Base-by-base conservation (phyloP, 2,329 filamentous ascomycete species). In the Paracoccidioides lutzii region DNA sequence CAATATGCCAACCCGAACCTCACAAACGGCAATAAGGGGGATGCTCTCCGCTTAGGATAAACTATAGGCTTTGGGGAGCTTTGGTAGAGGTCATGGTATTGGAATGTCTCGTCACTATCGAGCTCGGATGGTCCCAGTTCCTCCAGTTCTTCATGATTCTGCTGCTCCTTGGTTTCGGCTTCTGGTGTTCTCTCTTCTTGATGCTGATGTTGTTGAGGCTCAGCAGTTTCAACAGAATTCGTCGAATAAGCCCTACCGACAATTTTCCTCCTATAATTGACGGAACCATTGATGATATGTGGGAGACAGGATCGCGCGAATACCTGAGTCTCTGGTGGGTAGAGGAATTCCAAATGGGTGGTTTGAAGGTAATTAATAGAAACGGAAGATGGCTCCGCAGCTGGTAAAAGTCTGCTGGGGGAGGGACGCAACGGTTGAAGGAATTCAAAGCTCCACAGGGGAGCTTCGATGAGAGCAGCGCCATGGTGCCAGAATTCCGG, bases 321-420 rank as follows among this genome's bases (percentile, higher is more conserved):
- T 7, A 57, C 40, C 22, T 58, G 65, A 5, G 66, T 63, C 43
- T 61, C 60, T 12, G 60, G 64, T n/a, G 71, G 71, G 44, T 72
- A 74, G 14, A 74, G 60, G 44, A 73, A 74, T 41, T 73, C 71
- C 51, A 73, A 66, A n/a, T 52, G 57, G 14, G 50, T 50, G 5
- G 43, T 12, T 9, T 35, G 50, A 22, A 52, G 45, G 38, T 38
- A 41, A 35, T 12, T 42, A 32, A 53, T 42, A n/a, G 53, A 33
- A 38, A 43, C 14, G n/a, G 30, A 42, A 7, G 40, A 33, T n/a
- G 48, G 40, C 33, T 49, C 40, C 1, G 37, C 22, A 6, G 15
- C 48, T n/a, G 38, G 30, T 35, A 43, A 32, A 50, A 43, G 38
- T 38, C n/a, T 9, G 32, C 46, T 35, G 10, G 41, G n/a, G 3